Base-by-base conservation (phyloP, 371 early-diverging fungal species). In the Mortierella sp. region DNA sequence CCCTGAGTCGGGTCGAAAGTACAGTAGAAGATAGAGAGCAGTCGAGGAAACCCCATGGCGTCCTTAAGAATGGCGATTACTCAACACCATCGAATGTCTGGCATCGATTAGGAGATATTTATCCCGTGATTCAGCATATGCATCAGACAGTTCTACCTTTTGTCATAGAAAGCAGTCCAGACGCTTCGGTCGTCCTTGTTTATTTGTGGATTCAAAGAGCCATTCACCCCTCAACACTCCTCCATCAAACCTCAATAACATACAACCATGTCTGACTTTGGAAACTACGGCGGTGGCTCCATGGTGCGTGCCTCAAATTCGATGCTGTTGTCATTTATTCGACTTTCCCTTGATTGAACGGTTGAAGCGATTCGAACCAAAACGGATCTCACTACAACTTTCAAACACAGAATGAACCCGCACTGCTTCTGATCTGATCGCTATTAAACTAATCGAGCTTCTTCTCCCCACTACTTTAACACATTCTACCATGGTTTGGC, bases 1-100 rank as follows among this genome's bases (percentile, higher is more conserved):
- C 97, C 97, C 68, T 92, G 92, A 9, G 84, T 86, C n/a, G 89
- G 91, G 77, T 96, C 93, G 85, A 96, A 96, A 37, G 93, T 94
- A 53, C 89, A 83, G 85, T 92, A 96, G 69, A 96, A 95, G 68
- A 96, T 88, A 76, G 92, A 91, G 57, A 91, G 89, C 19, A 96
- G 85, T 32, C 88, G 88, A 19, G 95, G 94, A 80, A 95, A 95
- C 40, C 92, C 92, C 76, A 78, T 77, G 15, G 61, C 29, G 61
- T 64, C 28, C 23, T 26, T 28, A 3, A 8, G 55, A 55, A 55
- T 19, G 55, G 7, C 15, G 1, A 13, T 31, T 55, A 26, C 10
- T 29, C 8, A 29, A 29, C n/a, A n/a, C n/a, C n/a, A n/a, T n/a
- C n/a, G n/a, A n/a, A n/a, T n/a, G n/a, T n/a, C 19, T n/a, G n/a